phyloP scores from a whole-genome alignment of 2,329 filamentous ascomycete species.

The Geoglossum cookeanum region DNA sequence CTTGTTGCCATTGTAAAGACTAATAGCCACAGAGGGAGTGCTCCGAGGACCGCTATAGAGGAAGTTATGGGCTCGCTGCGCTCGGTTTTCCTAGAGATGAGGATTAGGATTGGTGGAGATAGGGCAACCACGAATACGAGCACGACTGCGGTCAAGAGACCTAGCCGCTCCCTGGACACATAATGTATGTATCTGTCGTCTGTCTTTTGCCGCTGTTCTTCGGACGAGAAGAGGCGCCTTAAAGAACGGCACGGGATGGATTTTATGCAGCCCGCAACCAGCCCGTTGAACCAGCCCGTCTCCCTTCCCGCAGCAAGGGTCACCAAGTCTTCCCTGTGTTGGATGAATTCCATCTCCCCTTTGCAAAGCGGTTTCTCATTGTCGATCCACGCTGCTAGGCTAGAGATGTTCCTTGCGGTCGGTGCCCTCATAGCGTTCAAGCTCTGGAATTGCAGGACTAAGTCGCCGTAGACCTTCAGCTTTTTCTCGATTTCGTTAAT shows the following conservation, averaged over 20 bases:
- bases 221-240: background rate
- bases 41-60: background rate
- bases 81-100: background rate
- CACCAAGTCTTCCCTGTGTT: background rate
- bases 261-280: background rate
- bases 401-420: background rate
- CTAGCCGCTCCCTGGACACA: background rate
- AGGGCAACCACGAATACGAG: background rate
- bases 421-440: background rate
- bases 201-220: background rate
- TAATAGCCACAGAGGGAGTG: background rate
- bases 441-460: background rate
- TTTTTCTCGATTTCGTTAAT: background rate
- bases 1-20: background rate
- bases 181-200: background rate
- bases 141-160: background rate
- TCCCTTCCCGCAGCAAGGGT: conserved; percentile 15
- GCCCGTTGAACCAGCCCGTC: conserved; percentile 9
- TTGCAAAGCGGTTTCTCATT: conserved; percentile 1
- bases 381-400: conserved; percentile 14
- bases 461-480: background rate
- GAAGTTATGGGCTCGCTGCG: background rate
- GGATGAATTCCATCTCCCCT: background rate
- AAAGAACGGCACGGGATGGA: background rate
- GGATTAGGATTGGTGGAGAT: background rate